Percentiles rank a stretch among this genome's conserved stretches.
phyloP scores from a whole-genome alignment of 495 filamentous ascomycete species.

The Parachaetomium inaequale region DNA sequence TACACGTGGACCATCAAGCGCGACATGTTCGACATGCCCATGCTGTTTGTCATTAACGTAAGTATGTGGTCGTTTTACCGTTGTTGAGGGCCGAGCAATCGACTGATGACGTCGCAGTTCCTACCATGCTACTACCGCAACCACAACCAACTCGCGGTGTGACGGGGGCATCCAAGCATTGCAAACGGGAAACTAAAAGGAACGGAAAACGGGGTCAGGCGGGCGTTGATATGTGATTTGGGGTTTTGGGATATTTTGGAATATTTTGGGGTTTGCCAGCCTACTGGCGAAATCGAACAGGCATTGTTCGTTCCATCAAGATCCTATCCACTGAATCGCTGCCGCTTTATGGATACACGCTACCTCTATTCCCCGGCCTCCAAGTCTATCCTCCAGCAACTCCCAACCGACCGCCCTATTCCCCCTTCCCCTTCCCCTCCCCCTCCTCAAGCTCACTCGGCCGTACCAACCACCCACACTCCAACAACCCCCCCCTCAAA shows the following conservation, averaged over 20 bases:
- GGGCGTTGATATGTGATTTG: constrained; percentile 4
- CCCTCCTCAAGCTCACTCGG: constrained; percentile 2
- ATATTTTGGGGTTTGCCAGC: background rate
- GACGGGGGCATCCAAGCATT: background rate
- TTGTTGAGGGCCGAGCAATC: background rate
- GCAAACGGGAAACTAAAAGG: constrained; percentile 7
- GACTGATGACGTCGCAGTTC: constrained; percentile 35
- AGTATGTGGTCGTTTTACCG: constrained; percentile 40
- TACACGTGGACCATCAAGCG: constrained; percentile 96
- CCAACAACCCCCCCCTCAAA: constrained; percentile 32
- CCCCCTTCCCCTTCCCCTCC: background rate
- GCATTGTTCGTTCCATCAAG: background rate
- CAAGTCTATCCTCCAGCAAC: background rate
- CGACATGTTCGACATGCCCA: constrained; percentile 97
- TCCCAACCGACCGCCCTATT: background rate
- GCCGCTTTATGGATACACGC: background rate
- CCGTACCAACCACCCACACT: constrained; percentile 41
- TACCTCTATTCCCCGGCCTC: background rate
- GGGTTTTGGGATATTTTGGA: background rate
- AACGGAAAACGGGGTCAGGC: constrained; percentile 14
- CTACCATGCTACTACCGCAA: constrained; percentile 50
- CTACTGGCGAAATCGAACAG: background rate
- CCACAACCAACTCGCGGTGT: constrained; percentile 49
- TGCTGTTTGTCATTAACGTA: constrained; percentile 96
- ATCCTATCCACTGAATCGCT: background rate